Conservation (phyloP, 1,139 yeast genomes). For the Hyphopichia wangnamkhiaoensis region DNA sequence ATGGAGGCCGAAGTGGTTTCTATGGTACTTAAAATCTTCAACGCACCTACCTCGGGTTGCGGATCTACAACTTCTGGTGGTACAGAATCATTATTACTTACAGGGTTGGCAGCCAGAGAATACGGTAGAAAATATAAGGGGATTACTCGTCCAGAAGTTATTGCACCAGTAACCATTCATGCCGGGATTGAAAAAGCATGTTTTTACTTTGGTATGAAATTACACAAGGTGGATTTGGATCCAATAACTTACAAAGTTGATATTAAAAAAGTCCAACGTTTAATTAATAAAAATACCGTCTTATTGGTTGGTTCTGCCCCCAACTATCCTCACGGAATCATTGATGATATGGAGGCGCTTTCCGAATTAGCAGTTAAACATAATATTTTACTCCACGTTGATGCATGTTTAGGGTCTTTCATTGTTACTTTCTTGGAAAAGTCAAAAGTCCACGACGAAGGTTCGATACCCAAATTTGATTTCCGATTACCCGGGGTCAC, state of each 20-base stretch:
- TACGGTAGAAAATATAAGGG: slow-evolving; percentile 58
- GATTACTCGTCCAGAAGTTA: slow-evolving; percentile 75
- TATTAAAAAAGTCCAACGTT: slow-evolving; percentile 56
- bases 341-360: slow-evolving; percentile 80
- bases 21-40: slow-evolving; percentile 79
- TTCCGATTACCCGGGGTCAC: slow-evolving; percentile 94
- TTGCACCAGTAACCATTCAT: slow-evolving; percentile 88
- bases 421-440: slow-evolving; percentile 77
- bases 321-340: slow-evolving; percentile 93
- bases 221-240: slow-evolving; percentile 79
- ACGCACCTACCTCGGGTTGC: slow-evolving; percentile 72
- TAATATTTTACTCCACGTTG: slow-evolving; percentile 85
- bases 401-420: slow-evolving; percentile 93
- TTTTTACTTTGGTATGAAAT: slow-evolving; percentile 81
- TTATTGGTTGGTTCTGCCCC: slow-evolving; percentile 93
- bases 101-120: slow-evolving; percentile 85
- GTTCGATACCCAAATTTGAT: slow-evolving; percentile 66
- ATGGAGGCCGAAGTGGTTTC: slow-evolving; percentile 96
- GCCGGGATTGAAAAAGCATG: slow-evolving; percentile 97
- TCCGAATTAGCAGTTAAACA: slow-evolving; percentile 64
- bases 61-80: slow-evolving; percentile 98
- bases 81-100: slow-evolving; percentile 82
- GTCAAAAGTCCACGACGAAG: slow-evolving; percentile 53
- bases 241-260: slow-evolving; percentile 70
- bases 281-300: slow-evolving; percentile 78